Evolutionary conservation across 805 yeast species (phyloP), one percentile per base, ranked within the genome.

Genomic region (Sungouiella blattae): DNA sequence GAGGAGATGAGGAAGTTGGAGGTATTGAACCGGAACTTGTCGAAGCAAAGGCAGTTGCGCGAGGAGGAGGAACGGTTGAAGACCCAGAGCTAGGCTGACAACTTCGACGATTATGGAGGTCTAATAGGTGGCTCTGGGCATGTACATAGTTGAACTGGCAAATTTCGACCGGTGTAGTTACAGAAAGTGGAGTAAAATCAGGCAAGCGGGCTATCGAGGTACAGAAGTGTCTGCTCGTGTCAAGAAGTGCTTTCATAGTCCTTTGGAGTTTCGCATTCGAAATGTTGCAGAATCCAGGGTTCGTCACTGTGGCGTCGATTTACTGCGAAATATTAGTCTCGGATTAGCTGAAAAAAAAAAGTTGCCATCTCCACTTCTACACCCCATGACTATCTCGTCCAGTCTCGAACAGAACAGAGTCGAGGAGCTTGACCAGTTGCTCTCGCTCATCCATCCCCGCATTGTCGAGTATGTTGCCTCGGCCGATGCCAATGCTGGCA

Each of bases 1-100:
- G 89, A 81, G 41, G 98, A 91, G 60, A 75, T 87, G 73, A 67
- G 67, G 40, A 87, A 86, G 58, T 67, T 88, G 35, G 78, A 75
- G 28, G 62, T 73, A 4, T 64, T 84, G 60, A 77, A 83, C 52
- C 71, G 78, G 41, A 68, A 66, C 46, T 60, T 67, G 46, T 50
- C 67, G 8, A 55, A 44, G 31, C 64, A 56, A 47, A 50, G 53
- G 26, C 52, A 48, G 26, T 32, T 53, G 5, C 38, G 36, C 25
- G 58, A 59, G 41, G 46, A 66, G 57, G 41, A 72, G 60, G 53
- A 66, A 61, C 27, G 60, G n/a, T 15, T 16, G 35, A 32, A 18
- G 6, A 20, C n/a, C 9, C 22, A 20, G 22, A 9, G 22, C 9
- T 20, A 20, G n/a, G n/a, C n/a, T n/a, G n/a, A n/a, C n/a, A n/a